A percentile compares a stretch with the other conserved stretches of the same genome.
phyloP scores from a whole-genome alignment of 352 stramenopile genomes.

The Pythium brassicae region DNA sequence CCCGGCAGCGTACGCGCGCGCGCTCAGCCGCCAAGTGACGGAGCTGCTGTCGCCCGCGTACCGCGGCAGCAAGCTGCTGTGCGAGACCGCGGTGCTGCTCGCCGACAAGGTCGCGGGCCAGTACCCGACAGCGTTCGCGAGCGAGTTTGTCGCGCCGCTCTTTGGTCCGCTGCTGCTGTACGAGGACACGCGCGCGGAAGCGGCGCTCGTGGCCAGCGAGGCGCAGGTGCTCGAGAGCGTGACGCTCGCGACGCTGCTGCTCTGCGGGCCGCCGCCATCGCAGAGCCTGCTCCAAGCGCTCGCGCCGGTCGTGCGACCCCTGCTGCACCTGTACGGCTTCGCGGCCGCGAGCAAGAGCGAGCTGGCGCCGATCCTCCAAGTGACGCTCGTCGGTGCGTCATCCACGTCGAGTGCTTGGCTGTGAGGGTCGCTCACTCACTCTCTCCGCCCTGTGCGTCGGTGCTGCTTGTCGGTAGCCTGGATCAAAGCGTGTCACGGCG shows the following conservation, averaged over 20 bases:
- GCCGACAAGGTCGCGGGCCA: constrained; percentile 46
- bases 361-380: constrained; percentile 40
- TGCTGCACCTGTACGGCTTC: constrained; percentile 75
- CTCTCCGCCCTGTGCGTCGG: too few species aligned
- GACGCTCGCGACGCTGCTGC: constrained; percentile 41
- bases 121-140: constrained; percentile 41
- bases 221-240: constrained; percentile 46
- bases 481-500: constrained; percentile 22
- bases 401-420: background rate
- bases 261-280: constrained; percentile 67
- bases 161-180: constrained; percentile 65
- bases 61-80: constrained; percentile 61
- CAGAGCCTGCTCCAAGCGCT: constrained; percentile 41
- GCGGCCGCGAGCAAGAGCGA: constrained; percentile 61
- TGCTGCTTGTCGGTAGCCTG: constrained; percentile 18
- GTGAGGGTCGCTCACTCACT: too few species aligned
- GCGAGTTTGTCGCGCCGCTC: constrained; percentile 44
- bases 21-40: constrained; percentile 51
- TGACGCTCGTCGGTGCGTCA: constrained; percentile 40
- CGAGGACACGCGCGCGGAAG: constrained; percentile 24
- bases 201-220: constrained; percentile 27
- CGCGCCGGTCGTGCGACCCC: constrained; percentile 43
- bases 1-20: constrained; percentile 32
- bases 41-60: constrained; percentile 44
- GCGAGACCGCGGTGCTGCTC: constrained; percentile 66